These are phyloP conservation scores for Aspergillus sp. DNA, from an alignment of 2,329 filamentous ascomycete species.

Conservation along the genomic window DNA sequence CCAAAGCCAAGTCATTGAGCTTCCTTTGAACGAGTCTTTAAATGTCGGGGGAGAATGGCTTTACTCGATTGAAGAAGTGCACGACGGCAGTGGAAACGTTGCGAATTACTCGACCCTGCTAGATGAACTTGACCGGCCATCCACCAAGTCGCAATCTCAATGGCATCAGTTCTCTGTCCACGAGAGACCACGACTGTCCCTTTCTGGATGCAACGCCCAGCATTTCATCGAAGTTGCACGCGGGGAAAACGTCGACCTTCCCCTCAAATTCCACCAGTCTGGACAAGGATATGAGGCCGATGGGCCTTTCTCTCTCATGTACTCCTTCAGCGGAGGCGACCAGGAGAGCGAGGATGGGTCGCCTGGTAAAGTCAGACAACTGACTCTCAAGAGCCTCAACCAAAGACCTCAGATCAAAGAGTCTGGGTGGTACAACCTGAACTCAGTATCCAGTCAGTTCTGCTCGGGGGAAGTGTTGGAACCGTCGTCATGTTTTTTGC, in stretches of 20 bases:
- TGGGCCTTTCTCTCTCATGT: constrained; percentile 70
- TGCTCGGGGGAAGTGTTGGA: constrained; percentile 89
- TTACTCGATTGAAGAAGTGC: constrained; percentile 87
- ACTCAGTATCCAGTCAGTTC: constrained; percentile 72
- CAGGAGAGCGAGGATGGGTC: constrained; percentile 66
- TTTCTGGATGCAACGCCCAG: constrained; percentile 74
- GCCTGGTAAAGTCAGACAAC: constrained; percentile 56
- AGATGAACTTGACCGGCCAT: constrained; percentile 65
- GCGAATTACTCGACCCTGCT: constrained; percentile 64
- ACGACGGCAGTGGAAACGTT: constrained; percentile 84
- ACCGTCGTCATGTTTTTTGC: constrained; percentile 85
- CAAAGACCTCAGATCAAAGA: constrained; percentile 68
- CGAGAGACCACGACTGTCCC: constrained; percentile 72
- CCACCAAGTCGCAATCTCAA: constrained; percentile 60
- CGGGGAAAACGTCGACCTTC: constrained; percentile 65
- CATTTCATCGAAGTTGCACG: constrained; percentile 80
- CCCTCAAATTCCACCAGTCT: constrained; percentile 66
- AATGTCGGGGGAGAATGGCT: constrained; percentile 75
- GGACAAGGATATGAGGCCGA: constrained; percentile 57
- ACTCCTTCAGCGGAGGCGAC: constrained; percentile 76
- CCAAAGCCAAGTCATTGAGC: constrained; percentile 67
- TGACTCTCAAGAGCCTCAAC: constrained; percentile 55
- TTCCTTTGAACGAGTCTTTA: constrained; percentile 89
- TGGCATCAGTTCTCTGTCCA: constrained; percentile 80
- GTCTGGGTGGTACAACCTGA: constrained; percentile 83